Evolutionary conservation across 257 asterid genomes (phyloP).

Genomic region (Salvia miltiorrhiza): DNA sequence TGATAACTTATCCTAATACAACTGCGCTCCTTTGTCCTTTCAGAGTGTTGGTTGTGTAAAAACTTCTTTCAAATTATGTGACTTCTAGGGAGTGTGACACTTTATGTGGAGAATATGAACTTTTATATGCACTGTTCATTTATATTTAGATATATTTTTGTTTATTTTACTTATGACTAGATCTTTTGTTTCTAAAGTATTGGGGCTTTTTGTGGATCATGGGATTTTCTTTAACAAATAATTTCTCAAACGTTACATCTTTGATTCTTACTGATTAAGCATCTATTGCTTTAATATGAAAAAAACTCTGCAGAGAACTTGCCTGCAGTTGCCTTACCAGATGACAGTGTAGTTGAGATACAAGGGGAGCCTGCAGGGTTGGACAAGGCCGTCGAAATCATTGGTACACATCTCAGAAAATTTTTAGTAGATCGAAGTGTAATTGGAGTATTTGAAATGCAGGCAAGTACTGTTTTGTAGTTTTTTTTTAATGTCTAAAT

Average conservation of each 20-base stretch:
- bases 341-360: constrained; percentile 90
- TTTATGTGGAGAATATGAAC: neutral
- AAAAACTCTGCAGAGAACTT: constrained; percentile 56
- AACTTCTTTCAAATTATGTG: neutral
- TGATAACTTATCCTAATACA: neutral
- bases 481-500: neutral
- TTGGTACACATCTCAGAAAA: constrained; percentile 77
- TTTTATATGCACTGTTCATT: neutral
- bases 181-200: neutral
- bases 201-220: neutral
- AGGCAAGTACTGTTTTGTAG: constrained; percentile 43
- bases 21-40: neutral
- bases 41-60: neutral
- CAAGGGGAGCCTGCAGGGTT: constrained; percentile 77
- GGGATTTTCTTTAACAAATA: neutral
- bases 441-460: constrained; percentile 68
- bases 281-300: constrained; percentile 9
- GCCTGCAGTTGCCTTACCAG: constrained; percentile 76
- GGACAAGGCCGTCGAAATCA: constrained; percentile 76
- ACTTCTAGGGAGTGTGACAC: neutral
- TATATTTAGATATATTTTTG: neutral
- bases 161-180: neutral
- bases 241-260: neutral
- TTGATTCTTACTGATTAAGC: constrained; percentile 7
- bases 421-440: constrained; percentile 90